phyloP scores from a whole-genome alignment of 441 rosid species.

The Pelargonium myrrhifolium region DNA sequence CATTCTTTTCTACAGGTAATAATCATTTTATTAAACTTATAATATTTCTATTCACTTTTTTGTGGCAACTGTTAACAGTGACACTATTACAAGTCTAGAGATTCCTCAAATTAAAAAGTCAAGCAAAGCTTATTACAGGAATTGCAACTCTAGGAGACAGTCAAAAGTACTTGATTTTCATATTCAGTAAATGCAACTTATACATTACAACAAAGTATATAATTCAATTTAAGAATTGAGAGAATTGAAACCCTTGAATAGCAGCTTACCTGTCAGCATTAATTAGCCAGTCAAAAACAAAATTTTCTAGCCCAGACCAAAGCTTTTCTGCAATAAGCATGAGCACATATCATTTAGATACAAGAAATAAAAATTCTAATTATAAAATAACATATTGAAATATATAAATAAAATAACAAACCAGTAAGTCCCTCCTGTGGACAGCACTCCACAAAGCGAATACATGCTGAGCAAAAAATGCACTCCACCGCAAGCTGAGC shows the following conservation, averaged over 20 bases:
- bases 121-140: too few species aligned
- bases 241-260: conserved; percentile 11
- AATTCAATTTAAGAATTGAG: not conserved
- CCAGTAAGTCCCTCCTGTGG: conserved; percentile 99
- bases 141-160: too few species aligned
- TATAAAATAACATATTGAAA: too few species aligned
- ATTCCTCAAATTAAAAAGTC: too few species aligned
- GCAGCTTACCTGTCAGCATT: conserved; percentile 86
- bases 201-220: not conserved
- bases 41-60: too few species aligned
- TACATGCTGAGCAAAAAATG: conserved; percentile 99
- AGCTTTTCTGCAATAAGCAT: conserved; percentile 50
- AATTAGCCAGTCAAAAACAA: conserved; percentile 97
- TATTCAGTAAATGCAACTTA: not conserved
- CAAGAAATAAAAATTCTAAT: conserved; percentile 16
- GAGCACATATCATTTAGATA: conserved; percentile 17
- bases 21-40: too few species aligned
- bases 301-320: conserved; percentile 98
- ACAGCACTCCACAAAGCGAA: conserved; percentile 97
- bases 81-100: too few species aligned
- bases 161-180: not conserved
- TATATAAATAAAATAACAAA: conserved; percentile 28
- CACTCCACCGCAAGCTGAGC: conserved; percentile 98
- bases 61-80: too few species aligned
- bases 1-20: too few species aligned